Conservation (phyloP, 2,329 filamentous ascomycete species). For the Aspergillus novoparasiticus region DNA sequence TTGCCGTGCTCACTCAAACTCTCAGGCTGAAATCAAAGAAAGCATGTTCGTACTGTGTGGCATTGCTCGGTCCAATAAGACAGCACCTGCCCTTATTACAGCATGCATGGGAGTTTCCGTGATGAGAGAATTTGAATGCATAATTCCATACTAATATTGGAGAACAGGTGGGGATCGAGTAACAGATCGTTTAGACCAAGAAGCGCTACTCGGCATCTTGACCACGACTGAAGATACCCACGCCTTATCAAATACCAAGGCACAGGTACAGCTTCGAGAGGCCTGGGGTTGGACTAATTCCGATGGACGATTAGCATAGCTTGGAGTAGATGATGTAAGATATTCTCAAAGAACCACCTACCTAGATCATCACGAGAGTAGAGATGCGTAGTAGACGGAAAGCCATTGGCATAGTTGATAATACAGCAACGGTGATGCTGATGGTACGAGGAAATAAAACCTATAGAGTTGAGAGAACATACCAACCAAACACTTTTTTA, state of each 20-base stretch:
- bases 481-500: too few relatives aligned
- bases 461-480: too few relatives aligned
- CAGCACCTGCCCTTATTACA: conserved; percentile 12
- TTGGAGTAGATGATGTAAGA: neutral
- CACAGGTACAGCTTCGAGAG: conserved; percentile 10
- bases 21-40: conserved; percentile 8
- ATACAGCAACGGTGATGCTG: neutral
- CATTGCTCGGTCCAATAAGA: conserved; percentile 14
- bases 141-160: neutral
- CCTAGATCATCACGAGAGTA: neutral
- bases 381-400: neutral
- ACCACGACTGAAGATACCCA: conserved; percentile 11
- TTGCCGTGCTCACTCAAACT: neutral
- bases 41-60: conserved; percentile 14
- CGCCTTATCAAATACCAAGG: conserved; percentile 10
- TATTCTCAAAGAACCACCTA: neutral
- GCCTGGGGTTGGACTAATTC: conserved; percentile 9
- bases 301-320: neutral
- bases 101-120: conserved; percentile 17
- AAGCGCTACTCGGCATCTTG: conserved; percentile 11
- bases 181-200: conserved; percentile 10
- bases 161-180: conserved; percentile 11
- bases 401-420: neutral
- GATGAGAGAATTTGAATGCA: neutral
- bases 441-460: too few relatives aligned